Conservation (phyloP, 2,329 filamentous ascomycete genomes). For the Chaetomiaceae sp. region DNA sequence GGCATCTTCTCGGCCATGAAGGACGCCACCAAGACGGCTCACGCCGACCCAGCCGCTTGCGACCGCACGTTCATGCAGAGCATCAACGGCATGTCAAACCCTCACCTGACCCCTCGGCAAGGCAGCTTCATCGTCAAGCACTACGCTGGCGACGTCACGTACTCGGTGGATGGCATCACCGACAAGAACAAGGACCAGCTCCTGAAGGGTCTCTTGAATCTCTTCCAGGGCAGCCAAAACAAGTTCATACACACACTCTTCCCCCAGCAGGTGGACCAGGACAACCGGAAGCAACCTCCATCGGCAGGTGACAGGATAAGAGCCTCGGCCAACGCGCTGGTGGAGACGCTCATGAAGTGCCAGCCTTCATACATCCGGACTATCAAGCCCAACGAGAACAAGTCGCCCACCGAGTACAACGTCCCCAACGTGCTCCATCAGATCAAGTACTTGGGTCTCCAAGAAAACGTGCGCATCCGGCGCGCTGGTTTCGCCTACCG, state of each 20-base stretch:
- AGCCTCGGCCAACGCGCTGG: slow-evolving; percentile 87
- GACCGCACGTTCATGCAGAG: slow-evolving; percentile 95
- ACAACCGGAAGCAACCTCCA: slow-evolving; percentile 89
- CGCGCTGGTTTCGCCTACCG: slow-evolving; percentile 95
- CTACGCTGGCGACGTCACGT: slow-evolving; percentile 94
- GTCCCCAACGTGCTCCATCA: slow-evolving; percentile 90
- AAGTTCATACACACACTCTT: slow-evolving; percentile 83
- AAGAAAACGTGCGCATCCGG: slow-evolving; percentile 97
- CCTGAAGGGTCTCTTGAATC: slow-evolving; percentile 84
- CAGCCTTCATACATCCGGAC: slow-evolving; percentile 97
- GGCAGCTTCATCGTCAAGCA: slow-evolving; percentile 98
- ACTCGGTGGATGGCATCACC: slow-evolving; percentile 93
- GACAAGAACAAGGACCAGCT: slow-evolving; percentile 99
- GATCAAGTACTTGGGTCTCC: slow-evolving; percentile 97
- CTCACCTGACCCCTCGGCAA: slow-evolving; percentile 86
- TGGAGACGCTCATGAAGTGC: slow-evolving; percentile 93
- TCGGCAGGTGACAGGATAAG: slow-evolving; percentile 97
- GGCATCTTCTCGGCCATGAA: slow-evolving; percentile 95
- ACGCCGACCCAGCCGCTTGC: slow-evolving; percentile 89
- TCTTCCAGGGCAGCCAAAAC: slow-evolving; percentile 81
- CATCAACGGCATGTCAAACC: slow-evolving; percentile 84
- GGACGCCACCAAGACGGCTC: slow-evolving; percentile 96
- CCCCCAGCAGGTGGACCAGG: slow-evolving; percentile 88
- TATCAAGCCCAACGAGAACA: slow-evolving; percentile 99
- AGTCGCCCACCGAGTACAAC: slow-evolving; percentile 91